Percentiles rank a stretch among this genome's conserved stretches.
These are phyloP conservation scores for Xanthoceras sorbifolium DNA, from an alignment of 345 rosid genomes.

Conservation along the genomic window DNA sequence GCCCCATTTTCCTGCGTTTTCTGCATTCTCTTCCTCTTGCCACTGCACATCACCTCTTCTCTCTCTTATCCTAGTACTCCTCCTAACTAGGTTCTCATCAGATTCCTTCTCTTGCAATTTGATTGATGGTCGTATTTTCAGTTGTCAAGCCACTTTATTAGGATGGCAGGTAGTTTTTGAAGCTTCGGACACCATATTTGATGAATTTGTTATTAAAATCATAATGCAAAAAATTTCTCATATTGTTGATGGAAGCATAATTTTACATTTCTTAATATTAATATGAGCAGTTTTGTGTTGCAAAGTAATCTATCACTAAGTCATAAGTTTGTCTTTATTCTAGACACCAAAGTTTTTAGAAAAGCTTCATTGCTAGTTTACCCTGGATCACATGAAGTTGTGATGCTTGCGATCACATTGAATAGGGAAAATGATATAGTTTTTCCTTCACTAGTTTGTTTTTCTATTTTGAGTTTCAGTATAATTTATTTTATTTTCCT, in stretches of 20 bases:
- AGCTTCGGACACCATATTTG: not conserved
- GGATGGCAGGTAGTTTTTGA: not conserved
- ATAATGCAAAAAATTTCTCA: not conserved
- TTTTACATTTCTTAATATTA: not conserved
- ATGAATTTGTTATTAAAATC: not conserved
- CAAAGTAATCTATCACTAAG: not conserved
- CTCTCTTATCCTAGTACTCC: no score
- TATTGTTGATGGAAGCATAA: not conserved
- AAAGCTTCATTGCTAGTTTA: not conserved
- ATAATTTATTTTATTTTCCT: no score
- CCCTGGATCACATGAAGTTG: not conserved
- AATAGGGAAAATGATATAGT: no score
- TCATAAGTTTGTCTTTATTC: not conserved
- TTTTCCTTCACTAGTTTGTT: not conserved
- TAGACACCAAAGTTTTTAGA: no score
- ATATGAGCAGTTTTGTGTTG: not conserved
- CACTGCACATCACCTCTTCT: no score
- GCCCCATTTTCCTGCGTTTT: no score
- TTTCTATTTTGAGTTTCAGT: no score
- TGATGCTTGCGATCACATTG: no score
- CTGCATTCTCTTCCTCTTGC: no score
- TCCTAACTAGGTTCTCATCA: no score
- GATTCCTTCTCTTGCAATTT: not conserved
- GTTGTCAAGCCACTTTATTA: not conserved
- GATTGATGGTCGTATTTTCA: not conserved